Conservation (phyloP, 371 early-diverging fungal genomes). For the Rhizopus delemar region DNA sequence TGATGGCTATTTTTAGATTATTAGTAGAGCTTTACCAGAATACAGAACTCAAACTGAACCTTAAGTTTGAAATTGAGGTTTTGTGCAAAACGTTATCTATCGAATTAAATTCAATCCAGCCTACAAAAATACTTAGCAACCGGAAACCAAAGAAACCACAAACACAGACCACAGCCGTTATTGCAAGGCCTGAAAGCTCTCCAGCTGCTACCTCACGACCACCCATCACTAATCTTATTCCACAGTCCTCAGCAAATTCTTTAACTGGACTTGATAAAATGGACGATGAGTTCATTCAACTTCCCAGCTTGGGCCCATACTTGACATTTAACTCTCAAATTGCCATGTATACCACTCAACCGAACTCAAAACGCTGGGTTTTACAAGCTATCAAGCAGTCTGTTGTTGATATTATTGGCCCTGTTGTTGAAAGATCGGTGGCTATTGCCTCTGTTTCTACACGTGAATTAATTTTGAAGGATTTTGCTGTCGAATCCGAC, state of each 20-base stretch:
- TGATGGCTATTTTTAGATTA: constrained; percentile 90
- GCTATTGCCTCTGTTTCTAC: constrained; percentile 90
- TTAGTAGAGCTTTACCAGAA: constrained; percentile 90
- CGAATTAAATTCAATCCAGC: constrained; percentile 67
- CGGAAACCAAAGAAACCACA: constrained; percentile 52
- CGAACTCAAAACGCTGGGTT: constrained; percentile 80
- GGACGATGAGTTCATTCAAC: constrained; percentile 16
- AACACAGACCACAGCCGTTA: constrained; percentile 10
- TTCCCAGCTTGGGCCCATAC: constrained; percentile 68
- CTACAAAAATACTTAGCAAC: constrained; percentile 74
- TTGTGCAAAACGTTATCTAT: constrained; percentile 89
- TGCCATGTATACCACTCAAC: constrained; percentile 76
- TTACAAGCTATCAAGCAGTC: constrained; percentile 86
- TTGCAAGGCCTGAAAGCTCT: constrained; percentile 33
- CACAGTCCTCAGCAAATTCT: not conserved
- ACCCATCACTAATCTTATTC: constrained; percentile 16
- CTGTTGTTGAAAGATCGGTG: constrained; percentile 91
- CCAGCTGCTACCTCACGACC: constrained; percentile 20
- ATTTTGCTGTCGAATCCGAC: constrained; percentile 91
- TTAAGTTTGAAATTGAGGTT: constrained; percentile 97
- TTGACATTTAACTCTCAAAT: constrained; percentile 72
- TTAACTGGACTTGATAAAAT: constrained; percentile 4
- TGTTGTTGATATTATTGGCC: constrained; percentile 83
- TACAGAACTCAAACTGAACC: constrained; percentile 90
- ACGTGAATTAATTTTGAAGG: constrained; percentile 87